Evolutionary conservation across 129 eudicot genomes (phyloP).

Genomic region (Tanacetum coccineum): DNA sequence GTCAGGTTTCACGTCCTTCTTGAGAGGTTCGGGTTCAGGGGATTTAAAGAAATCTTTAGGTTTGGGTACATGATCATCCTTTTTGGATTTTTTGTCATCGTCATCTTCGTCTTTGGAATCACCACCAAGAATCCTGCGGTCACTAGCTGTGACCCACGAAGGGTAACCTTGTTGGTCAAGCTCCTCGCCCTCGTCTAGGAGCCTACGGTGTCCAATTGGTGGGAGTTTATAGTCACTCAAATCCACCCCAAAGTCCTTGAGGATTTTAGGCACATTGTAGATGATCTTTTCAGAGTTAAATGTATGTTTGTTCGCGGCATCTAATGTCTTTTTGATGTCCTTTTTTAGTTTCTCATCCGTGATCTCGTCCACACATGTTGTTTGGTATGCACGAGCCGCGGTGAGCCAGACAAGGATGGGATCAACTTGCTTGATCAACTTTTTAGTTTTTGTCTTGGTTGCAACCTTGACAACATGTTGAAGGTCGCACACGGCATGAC

Average conservation of each 20-base stretch:
- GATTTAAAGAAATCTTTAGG: constrained; percentile 26
- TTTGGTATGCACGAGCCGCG: constrained; percentile 38
- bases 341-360: constrained; percentile 25
- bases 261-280: constrained; percentile 26
- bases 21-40: constrained; percentile 17
- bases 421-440: constrained; percentile 20
- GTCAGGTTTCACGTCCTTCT: constrained; percentile 28
- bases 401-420: constrained; percentile 45
- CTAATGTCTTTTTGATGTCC: constrained; percentile 29
- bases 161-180: constrained; percentile 36
- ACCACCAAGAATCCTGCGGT: constrained; percentile 46
- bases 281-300: constrained; percentile 49
- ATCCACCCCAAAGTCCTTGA: constrained; percentile 33
- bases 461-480: constrained; percentile 29
- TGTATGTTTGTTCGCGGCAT: constrained; percentile 46
- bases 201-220: constrained; percentile 32
- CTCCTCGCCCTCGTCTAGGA: constrained; percentile 25
- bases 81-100: no score
- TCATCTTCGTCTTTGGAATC: not conserved
- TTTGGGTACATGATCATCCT: constrained; percentile 1
- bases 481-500: constrained; percentile 30
- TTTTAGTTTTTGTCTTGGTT: constrained; percentile 20
- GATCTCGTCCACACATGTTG: constrained; percentile 41
- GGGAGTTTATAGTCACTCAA: not conserved
- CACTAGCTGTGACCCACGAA: constrained; percentile 42